Base-by-base conservation (phyloP, 371 early-diverging fungal species). In the Actinomucor elegans region DNA sequence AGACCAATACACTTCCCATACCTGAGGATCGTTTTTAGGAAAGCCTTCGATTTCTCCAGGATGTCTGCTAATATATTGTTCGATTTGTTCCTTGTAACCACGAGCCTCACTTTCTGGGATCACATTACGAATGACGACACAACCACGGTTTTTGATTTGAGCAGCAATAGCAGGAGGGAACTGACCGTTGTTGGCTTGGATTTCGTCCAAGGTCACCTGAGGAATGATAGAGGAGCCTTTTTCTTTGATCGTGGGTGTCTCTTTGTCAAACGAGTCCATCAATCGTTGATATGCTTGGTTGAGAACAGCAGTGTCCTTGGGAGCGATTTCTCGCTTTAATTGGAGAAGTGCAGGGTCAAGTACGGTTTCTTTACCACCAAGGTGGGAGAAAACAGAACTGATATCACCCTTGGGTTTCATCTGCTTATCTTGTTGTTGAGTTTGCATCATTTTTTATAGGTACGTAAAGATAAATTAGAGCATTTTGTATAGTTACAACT, bases 1-100 rank as follows among this genome's bases (percentile, higher is more conserved):
- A 18, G 67, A 45, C 72, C 72, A 75, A 37, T 75, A 75, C 0
- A 71, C 31, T 29, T 75, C 75, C 67, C 67, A 75, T 3, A 69
- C 62, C 36, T 68, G 69, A 5, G 72, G 75, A 44, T 69, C 52
- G 5, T 59, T 56, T 31, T 52, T 57, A 7, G 72, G 75, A 31
- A 58, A 71, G 0, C 75, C 75, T 32, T 15, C 53, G 6, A 67
- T 50, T n/a, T 47, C 17, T 3, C 52, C 60, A 4, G 41, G 18
- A 56, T 75, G 61, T 5, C 37, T 47, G 3, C 52, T 38, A 34
- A 71, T 59, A 24, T 75, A 69, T 5, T 61, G 35, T 23, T 64
- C 52, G 15, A 69, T 67, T 5, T 67, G 47, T 8, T 48, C 46
- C 59, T 71, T 75, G 48, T 69, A 75, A 9, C 44, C 61, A 9